Evolutionary conservation across 2,329 filamentous ascomycete genomes (phyloP), one percentile per base, ranked within the genome.

Genomic region (Ascochyta viciae-villosae): DNA sequence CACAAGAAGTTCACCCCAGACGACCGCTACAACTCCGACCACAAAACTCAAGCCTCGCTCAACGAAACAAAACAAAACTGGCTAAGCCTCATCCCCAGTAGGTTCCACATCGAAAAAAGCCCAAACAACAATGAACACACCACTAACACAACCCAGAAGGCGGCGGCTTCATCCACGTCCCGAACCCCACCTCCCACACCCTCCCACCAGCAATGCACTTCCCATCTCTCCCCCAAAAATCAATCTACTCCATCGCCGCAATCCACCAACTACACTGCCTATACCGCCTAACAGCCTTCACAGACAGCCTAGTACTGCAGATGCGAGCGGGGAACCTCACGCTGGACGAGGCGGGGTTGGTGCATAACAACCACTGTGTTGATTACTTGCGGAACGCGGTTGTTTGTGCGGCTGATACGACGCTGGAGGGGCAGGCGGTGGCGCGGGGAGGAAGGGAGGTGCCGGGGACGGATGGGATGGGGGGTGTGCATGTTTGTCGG

Each of bases 301-400:
- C 62, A 6, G 64, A 66, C 38, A 45, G 48, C 5, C 54, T 65
- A 7, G 47, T 60, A 19, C 38, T 66, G 52, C 50, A 65, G 45
- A 56, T 65, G 24, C 62, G 61, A 4, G 61, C 58, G 19, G 57
- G 50, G 7, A 63, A 66, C 26, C 43, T 29, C 4, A 47, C 47
- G n/a, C 26, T 65, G 1, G 54, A 63, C 9, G 65, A 71, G 31
- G 51, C 57, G 6, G 39, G 53, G 27, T 44, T 70, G n/a, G 48
- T 48, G 37, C 68, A 72, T 27, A 70, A 67, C 33, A 66, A 70
- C 33, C 68, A 72, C 35, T 72, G 68, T 46, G 64, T 70, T 43
- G 64, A 70, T 33, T 72, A 72, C 40, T 27, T 72, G 27, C 50
- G 66, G 26, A 67, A 68, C 39, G 62, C 66, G 9, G 43, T 71